These are phyloP conservation scores for Puya raimondii DNA, from an alignment of 176 grass and related monocot genomes.

Conservation along the genomic window DNA sequence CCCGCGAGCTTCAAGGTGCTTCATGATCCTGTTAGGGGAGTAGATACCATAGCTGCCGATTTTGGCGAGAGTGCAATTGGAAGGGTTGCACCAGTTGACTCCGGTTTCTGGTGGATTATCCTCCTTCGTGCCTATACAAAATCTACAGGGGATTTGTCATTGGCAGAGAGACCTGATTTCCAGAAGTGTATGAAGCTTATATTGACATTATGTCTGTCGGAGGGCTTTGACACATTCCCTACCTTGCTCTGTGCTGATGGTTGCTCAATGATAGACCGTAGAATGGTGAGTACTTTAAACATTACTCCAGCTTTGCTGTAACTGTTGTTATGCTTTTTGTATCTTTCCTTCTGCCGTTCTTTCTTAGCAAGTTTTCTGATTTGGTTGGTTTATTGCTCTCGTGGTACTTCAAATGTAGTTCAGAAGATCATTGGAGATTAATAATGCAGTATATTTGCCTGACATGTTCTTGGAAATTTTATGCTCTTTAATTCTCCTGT, in stretches of 20 bases:
- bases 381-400: no score
- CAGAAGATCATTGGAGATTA: no score
- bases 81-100: slow-evolving; percentile 80
- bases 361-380: no score
- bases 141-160: slow-evolving; percentile 59
- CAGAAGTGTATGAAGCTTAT: slow-evolving; percentile 86
- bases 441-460: no score
- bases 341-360: no score
- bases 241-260: slow-evolving; percentile 91
- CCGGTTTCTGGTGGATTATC: slow-evolving; percentile 98
- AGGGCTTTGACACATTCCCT: slow-evolving; percentile 93
- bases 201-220: slow-evolving; percentile 74
- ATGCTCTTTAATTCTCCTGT: no score
- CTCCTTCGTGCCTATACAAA: slow-evolving; percentile 82
- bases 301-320: background rate
- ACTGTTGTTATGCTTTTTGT: background rate
- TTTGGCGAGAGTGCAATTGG: slow-evolving; percentile 96
- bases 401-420: no score
- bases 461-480: no score
- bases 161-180: slow-evolving; percentile 60
- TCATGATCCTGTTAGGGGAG: slow-evolving; percentile 47
- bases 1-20: slow-evolving; percentile 95
- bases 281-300: slow-evolving; percentile 42
- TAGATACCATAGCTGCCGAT: slow-evolving; percentile 63
- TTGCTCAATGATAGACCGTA: slow-evolving; percentile 85